These are phyloP conservation scores for Phytophthora tentaculata DNA, from an alignment of 352 stramenopile species.

Conservation along the genomic window DNA sequence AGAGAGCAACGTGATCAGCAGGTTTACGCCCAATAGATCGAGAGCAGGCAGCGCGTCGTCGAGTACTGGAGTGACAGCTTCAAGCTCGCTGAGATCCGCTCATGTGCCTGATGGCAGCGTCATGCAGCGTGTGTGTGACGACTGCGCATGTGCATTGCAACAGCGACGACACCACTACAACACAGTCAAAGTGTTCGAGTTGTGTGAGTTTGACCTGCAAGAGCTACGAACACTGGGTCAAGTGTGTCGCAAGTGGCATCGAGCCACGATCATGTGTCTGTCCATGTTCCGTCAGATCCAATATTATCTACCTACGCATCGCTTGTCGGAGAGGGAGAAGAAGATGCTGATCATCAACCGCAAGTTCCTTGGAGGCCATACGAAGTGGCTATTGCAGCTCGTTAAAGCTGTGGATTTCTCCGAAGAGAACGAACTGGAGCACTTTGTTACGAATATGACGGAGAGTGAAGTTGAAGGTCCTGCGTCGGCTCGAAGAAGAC, in stretches of 20 bases:
- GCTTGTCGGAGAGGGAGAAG: conserved; percentile 75
- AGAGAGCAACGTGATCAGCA: conserved; percentile 64
- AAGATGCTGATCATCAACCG: conserved; percentile 82
- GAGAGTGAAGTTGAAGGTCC: conserved; percentile 30
- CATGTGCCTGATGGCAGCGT: conserved; percentile 73
- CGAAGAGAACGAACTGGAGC: conserved; percentile 56
- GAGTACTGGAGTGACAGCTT: conserved; percentile 23
- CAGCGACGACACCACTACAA: conserved; percentile 88
- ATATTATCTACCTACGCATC: conserved; percentile 85
- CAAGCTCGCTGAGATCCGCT: conserved; percentile 46
- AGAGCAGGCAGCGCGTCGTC: conserved; percentile 34
- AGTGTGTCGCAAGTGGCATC: conserved; percentile 88
- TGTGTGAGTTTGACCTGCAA: conserved; percentile 82
- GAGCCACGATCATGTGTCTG: conserved; percentile 88
- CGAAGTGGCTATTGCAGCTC: conserved; percentile 87
- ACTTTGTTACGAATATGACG: conserved; percentile 23
- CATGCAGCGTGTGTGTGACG: conserved; percentile 83
- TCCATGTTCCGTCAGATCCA: conserved; percentile 91
- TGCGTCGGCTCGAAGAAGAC: conserved; percentile 8
- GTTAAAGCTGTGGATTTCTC: conserved; percentile 85
- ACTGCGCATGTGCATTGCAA: conserved; percentile 78
- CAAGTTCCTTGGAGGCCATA: conserved; percentile 76
- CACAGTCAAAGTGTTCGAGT: conserved; percentile 84
- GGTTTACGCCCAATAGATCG: conserved; percentile 72
- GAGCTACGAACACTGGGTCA: conserved; percentile 77